Percentiles rank a stretch among this genome's conserved stretches.
These are phyloP conservation scores for Bipolaris zeicola DNA, from an alignment of 2,329 filamentous ascomycete species.

Conservation along the genomic window DNA sequence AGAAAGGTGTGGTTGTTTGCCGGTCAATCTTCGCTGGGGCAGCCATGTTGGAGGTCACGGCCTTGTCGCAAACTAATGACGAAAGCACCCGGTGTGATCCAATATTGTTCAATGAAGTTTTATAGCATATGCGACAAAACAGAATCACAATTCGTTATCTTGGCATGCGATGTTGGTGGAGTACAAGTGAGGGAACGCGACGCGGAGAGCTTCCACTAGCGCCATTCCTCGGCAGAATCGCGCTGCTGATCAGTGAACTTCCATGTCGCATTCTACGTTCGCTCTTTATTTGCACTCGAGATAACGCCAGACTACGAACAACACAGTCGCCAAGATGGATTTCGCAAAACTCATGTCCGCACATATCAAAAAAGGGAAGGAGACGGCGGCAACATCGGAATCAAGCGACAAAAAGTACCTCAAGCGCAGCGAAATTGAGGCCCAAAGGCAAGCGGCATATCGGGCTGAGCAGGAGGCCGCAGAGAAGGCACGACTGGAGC, in stretches of 20 bases:
- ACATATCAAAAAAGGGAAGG: constrained; percentile 84
- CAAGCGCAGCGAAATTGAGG: constrained; percentile 85
- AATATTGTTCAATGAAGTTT: background rate
- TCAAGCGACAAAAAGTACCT: constrained; percentile 68
- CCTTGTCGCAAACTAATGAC: background rate
- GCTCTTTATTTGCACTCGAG: background rate
- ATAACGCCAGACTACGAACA: background rate
- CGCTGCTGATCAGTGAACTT: constrained; percentile 12
- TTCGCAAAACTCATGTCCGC: constrained; percentile 93
- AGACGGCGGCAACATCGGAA: constrained; percentile 47
- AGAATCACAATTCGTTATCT: background rate
- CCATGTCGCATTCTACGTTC: constrained; percentile 6
- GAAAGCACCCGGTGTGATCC: background rate
- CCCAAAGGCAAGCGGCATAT: constrained; percentile 79
- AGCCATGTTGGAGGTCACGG: constrained; percentile 38
- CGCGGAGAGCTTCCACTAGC: constrained; percentile 31
- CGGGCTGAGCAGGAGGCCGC: constrained; percentile 77
- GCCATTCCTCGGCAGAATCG: constrained; percentile 18
- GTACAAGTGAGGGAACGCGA: constrained; percentile 16
- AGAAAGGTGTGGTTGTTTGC: constrained; percentile 76
- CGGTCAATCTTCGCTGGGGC: constrained; percentile 61
- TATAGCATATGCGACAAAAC: background rate
- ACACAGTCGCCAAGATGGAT: constrained; percentile 68
- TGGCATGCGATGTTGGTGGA: background rate
- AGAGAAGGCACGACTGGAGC: constrained; percentile 72